Evolutionary conservation across 2,329 filamentous ascomycete genomes (phyloP).

Genomic region (Calycina herbarum): DNA sequence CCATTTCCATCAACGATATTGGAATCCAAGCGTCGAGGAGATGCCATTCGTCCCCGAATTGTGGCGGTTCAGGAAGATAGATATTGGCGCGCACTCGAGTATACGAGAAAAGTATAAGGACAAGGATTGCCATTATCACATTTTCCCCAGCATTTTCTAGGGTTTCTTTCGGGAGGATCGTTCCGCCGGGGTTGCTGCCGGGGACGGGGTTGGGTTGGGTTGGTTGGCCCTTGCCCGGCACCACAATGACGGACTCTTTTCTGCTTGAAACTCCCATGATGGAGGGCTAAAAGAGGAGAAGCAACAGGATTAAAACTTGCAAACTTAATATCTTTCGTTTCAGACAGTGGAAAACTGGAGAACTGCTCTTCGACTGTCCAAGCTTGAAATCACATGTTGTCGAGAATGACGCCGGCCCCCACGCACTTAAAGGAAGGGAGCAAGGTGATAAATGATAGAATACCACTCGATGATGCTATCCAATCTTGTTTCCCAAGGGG

Average conservation of each 20-base stretch:
- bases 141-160: slow-evolving; percentile 3
- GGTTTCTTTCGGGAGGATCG: not conserved
- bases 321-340: not conserved
- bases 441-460: not conserved
- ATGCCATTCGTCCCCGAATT: too few relatives aligned
- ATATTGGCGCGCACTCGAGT: not conserved
- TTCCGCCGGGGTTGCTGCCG: slow-evolving; percentile 2
- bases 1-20: not conserved
- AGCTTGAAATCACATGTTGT: slow-evolving; percentile 3
- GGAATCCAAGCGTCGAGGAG: not conserved
- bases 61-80: too few relatives aligned
- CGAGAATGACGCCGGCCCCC: not conserved
- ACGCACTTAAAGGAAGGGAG: not conserved
- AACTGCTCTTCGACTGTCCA: too few relatives aligned
- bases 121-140: not conserved
- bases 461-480: not conserved
- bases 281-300: not conserved
- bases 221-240: not conserved
- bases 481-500: not conserved
- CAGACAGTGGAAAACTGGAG: not conserved
- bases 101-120: not conserved
- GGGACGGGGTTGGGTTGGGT: not conserved
- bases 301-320: not conserved
- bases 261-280: not conserved
- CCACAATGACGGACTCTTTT: not conserved